Percentiles rank a stretch among this genome's conserved stretches.
Conservation (phyloP, 2,329 filamentous ascomycete species). For the Epichloe coenophiala region DNA sequence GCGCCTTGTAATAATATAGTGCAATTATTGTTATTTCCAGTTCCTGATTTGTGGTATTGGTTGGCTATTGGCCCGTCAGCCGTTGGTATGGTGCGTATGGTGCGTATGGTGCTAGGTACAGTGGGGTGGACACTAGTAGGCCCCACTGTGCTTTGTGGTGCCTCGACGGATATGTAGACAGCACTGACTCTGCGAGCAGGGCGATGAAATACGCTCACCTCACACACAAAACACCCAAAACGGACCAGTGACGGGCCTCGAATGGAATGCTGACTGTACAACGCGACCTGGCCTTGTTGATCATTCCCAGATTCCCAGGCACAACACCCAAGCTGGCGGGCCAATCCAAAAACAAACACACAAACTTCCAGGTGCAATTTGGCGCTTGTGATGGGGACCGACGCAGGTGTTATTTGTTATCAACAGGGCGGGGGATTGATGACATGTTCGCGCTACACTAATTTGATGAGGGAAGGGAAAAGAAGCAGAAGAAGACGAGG, state of each 20-base stretch:
- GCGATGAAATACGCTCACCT: too few species aligned
- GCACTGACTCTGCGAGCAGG: too few species aligned
- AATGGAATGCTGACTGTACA: slow-evolving; percentile 2
- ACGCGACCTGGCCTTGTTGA: slow-evolving; percentile 5
- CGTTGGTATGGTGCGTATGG: neutral
- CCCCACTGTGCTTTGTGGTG: neutral
- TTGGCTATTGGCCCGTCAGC: neutral
- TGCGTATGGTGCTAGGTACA: neutral
- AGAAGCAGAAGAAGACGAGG: too few species aligned
- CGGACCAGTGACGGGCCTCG: neutral
- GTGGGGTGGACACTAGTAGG: neutral
- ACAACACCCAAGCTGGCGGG: neutral
- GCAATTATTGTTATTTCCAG: too few species aligned
- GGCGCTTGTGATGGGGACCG: neutral
- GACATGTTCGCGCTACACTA: neutral
- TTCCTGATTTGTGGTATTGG: neutral
- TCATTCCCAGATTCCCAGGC: slow-evolving; percentile 2
- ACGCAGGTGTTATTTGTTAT: too few species aligned
- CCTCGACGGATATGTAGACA: too few species aligned
- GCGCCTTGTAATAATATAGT: too few species aligned
- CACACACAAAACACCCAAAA: too few species aligned
- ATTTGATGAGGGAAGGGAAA: too few species aligned
- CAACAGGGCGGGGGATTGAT: neutral
- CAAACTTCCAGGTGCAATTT: neutral
- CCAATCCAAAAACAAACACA: neutral